Evolutionary conservation across 495 filamentous ascomycete genomes (phyloP).

Genomic region (Filosporella fistucella): DNA sequence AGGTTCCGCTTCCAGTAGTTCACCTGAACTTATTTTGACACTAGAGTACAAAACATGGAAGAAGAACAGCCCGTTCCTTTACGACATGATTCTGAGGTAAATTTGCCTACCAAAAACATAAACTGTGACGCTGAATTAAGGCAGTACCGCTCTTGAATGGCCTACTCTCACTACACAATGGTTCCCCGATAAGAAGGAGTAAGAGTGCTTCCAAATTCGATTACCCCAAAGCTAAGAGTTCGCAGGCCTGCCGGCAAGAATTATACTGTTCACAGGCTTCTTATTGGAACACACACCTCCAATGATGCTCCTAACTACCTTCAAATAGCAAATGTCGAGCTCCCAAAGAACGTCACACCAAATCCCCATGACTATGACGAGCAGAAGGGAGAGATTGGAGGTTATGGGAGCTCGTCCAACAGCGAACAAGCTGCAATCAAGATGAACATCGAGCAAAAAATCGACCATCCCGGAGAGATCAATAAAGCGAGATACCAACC

Average conservation of each 20-base stretch:
- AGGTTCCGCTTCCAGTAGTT: neutral
- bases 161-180: slow-evolving; percentile 96
- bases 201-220: slow-evolving; percentile 21
- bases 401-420: slow-evolving; percentile 60
- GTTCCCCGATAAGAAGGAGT: slow-evolving; percentile 94
- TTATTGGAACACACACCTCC: slow-evolving; percentile 94
- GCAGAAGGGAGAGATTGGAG: slow-evolving; percentile 86
- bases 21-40: slow-evolving; percentile 10
- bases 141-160: slow-evolving; percentile 90
- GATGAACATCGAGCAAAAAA: slow-evolving; percentile 89
- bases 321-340: slow-evolving; percentile 87
- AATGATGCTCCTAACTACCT: slow-evolving; percentile 85
- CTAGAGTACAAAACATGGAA: slow-evolving; percentile 99
- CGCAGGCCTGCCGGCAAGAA: slow-evolving; percentile 72
- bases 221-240: slow-evolving; percentile 14
- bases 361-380: slow-evolving; percentile 83
- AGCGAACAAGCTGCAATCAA: slow-evolving; percentile 59
- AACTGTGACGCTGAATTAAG: slow-evolving; percentile 2
- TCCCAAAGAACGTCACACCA: slow-evolving; percentile 73
- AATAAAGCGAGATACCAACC: slow-evolving; percentile 98
- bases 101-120: neutral
- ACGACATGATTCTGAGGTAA: slow-evolving; percentile 86
- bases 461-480: slow-evolving; percentile 93
- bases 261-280: slow-evolving; percentile 80
- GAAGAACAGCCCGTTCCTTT: slow-evolving; percentile 98